These are phyloP conservation scores for Phytophthora rubi DNA, from an alignment of 352 stramenopile species.

Conservation along the genomic window DNA sequence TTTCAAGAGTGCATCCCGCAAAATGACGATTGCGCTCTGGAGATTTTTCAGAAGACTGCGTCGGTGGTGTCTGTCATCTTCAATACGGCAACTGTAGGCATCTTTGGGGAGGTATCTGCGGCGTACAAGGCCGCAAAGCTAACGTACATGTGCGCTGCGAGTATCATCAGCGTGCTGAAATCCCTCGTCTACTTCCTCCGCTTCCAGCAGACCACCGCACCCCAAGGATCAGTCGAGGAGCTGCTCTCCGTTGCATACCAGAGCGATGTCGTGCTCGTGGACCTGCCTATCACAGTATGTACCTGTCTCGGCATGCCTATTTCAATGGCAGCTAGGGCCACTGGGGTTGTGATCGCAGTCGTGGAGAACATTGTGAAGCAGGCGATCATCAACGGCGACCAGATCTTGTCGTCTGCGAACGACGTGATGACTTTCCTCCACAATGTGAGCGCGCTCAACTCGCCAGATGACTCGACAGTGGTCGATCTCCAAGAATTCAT, in stretches of 20 bases:
- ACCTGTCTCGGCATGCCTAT: conserved; percentile 48
- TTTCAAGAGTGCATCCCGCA: conserved; percentile 39
- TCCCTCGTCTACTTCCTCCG: conserved; percentile 48
- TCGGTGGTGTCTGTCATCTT: background rate
- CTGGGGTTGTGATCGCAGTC: conserved; percentile 24
- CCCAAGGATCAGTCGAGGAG: conserved; percentile 48
- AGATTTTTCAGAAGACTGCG: conserved; percentile 23
- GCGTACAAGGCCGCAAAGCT: conserved; percentile 25
- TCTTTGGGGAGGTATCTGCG: conserved; percentile 4
- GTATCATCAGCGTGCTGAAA: conserved; percentile 42
- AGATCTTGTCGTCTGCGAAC: conserved; percentile 19
- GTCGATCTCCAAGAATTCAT: conserved; percentile 31
- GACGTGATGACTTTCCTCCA: conserved; percentile 27
- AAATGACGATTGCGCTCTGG: conserved; percentile 13
- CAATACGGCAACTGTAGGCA: conserved; percentile 9
- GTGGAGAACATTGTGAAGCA: conserved; percentile 35
- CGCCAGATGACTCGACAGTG: conserved; percentile 22
- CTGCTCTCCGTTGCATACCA: conserved; percentile 48
- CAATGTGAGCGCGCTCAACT: conserved; percentile 26
- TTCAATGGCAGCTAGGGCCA: conserved; percentile 22
- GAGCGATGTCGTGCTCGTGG: conserved; percentile 51
- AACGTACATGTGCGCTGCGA: conserved; percentile 45
- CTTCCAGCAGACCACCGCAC: conserved; percentile 38
- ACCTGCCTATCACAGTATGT: conserved; percentile 49
- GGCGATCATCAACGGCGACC: conserved; percentile 24